Conservation (phyloP, 169 alveolate species). For the Plasmodium sp. region DNA sequence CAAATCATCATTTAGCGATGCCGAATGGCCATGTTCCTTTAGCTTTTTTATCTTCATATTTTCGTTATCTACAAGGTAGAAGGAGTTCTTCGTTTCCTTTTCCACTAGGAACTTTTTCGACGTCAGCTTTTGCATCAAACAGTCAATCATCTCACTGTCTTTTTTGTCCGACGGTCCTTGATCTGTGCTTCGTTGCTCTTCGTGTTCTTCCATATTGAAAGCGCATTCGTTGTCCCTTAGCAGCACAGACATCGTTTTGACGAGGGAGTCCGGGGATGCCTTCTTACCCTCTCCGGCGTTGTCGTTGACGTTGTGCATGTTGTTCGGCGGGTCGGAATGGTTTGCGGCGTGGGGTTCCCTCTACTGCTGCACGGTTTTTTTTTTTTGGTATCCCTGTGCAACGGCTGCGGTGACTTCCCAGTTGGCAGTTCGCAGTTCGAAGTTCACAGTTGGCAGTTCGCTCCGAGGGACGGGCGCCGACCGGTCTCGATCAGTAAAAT, state of each 20-base stretch:
- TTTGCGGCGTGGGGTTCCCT: background rate
- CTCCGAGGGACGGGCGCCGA: background rate
- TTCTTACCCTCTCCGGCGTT: background rate
- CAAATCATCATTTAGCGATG: constrained; percentile 79
- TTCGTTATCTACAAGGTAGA: constrained; percentile 63
- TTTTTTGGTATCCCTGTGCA: background rate
- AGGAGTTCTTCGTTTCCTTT: constrained; percentile 44
- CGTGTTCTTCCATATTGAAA: constrained; percentile 23
- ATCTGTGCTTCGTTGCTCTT: constrained; percentile 1
- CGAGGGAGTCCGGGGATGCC: background rate
- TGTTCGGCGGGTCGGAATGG: background rate
- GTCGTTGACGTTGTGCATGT: background rate
- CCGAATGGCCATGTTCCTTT: constrained; percentile 81
- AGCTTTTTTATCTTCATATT: constrained; percentile 68
- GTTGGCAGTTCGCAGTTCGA: background rate
- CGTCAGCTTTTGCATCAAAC: constrained; percentile 67
- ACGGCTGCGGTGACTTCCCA: background rate
- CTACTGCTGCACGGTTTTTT: background rate
- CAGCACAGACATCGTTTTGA: constrained; percentile 37
- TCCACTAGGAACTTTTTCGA: constrained; percentile 59
- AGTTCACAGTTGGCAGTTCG: background rate
- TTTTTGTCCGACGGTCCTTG: background rate
- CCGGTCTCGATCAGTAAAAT: background rate
- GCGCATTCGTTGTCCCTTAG: constrained; percentile 34
- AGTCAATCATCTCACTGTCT: constrained; percentile 57